Evolutionary conservation across 768 basidiomycete genomes (phyloP).

Genomic region (Coprinopsis sp.): DNA sequence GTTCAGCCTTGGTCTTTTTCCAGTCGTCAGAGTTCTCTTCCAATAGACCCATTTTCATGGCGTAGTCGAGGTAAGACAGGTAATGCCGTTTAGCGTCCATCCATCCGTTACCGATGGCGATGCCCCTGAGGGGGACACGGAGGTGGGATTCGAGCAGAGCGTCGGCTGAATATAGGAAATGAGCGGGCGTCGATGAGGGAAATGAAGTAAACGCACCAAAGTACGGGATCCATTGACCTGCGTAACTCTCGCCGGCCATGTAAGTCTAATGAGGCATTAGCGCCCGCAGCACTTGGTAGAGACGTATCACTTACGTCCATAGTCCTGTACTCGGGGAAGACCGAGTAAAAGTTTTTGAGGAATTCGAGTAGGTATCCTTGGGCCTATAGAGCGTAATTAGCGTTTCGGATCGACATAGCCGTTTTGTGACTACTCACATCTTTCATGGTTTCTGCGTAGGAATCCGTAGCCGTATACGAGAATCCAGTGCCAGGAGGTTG

Average conservation of each 20-base stretch:
- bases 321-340: slow-evolving; percentile 83
- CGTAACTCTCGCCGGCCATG: slow-evolving; percentile 92
- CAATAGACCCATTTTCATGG: slow-evolving; percentile 72
- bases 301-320: slow-evolving; percentile 64
- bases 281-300: background rate
- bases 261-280: slow-evolving; percentile 62
- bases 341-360: slow-evolving; percentile 77
- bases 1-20: slow-evolving; percentile 49
- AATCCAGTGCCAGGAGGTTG: slow-evolving; percentile 96
- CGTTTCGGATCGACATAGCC: slow-evolving; percentile 7
- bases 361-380: slow-evolving; percentile 79
- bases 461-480: slow-evolving; percentile 83
- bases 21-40: slow-evolving; percentile 64
- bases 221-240: slow-evolving; percentile 97
- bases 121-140: slow-evolving; percentile 62
- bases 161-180: slow-evolving; percentile 48
- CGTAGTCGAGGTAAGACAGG: slow-evolving; percentile 83
- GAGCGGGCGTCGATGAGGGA: background rate
- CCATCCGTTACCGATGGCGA: slow-evolving; percentile 98
- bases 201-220: slow-evolving; percentile 51
- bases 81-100: slow-evolving; percentile 89
- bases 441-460: slow-evolving; percentile 73
- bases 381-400: slow-evolving; percentile 41
- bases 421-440: slow-evolving; percentile 53
- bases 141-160: slow-evolving; percentile 64